phyloP scores from a whole-genome alignment of 208 protist genomes.

The Crithidia thermophila region DNA sequence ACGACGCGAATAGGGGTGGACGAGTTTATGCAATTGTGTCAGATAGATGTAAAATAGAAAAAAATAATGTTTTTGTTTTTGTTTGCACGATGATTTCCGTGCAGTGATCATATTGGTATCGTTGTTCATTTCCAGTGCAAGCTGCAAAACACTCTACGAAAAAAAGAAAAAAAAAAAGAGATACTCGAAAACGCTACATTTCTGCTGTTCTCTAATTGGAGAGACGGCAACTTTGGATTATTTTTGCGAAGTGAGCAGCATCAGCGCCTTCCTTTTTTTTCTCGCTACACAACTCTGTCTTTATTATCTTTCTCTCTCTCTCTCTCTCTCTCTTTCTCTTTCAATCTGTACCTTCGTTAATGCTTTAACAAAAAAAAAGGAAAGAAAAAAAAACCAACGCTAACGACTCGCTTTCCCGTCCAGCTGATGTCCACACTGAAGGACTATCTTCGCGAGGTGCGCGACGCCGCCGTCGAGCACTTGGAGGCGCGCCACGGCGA shows the following conservation, averaged over 20 bases:
- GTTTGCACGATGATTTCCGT: too few relatives aligned
- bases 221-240: not conserved
- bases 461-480: slow-evolving; percentile 22
- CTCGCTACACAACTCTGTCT: not conserved
- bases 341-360: not conserved
- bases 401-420: not conserved
- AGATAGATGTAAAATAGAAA: not conserved
- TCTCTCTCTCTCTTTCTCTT: slow-evolving; percentile 4
- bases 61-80: too few relatives aligned
- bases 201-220: not conserved
- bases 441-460: slow-evolving; percentile 22
- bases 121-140: not conserved
- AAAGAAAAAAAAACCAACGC: not conserved
- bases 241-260: not conserved
- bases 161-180: not conserved
- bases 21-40: too few relatives aligned
- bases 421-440: slow-evolving; percentile 24
- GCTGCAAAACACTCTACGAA: not conserved
- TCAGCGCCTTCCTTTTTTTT: not conserved
- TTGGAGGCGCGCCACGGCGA: slow-evolving; percentile 21
- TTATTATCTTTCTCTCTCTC: not conserved
- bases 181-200: too few relatives aligned
- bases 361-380: not conserved
- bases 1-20: too few relatives aligned
- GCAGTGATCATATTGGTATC: too few relatives aligned